Conservation (phyloP, 2,329 filamentous ascomycete genomes). For the Aspergillus pseudotamarii region DNA sequence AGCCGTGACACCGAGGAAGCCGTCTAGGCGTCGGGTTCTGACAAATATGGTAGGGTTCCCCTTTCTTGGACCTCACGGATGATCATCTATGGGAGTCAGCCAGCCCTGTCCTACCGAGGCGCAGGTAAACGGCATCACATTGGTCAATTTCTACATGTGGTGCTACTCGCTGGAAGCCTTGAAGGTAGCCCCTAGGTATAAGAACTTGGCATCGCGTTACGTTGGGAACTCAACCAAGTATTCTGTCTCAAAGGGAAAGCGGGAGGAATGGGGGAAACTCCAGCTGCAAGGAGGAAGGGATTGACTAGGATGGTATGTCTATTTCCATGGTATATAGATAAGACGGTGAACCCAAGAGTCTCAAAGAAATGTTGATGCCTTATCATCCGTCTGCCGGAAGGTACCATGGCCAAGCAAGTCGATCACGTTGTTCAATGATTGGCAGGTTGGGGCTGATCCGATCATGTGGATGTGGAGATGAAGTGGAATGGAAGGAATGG, state of each 20-base stretch:
- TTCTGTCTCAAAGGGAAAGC: neutral
- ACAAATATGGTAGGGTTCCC: neutral
- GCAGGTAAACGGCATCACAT: slow-evolving; percentile 1
- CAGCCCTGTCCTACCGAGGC: slow-evolving; percentile 1
- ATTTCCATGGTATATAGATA: slow-evolving; percentile 1
- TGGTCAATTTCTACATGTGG: neutral
- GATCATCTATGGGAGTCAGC: slow-evolving; percentile 1
- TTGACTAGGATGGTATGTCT: neutral
- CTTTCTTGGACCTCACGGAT: slow-evolving; percentile 1
- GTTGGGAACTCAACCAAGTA: slow-evolving; percentile 1
- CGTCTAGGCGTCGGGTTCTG: neutral
- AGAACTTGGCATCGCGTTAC: neutral
- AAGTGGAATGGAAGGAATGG: slow-evolving; percentile 9
- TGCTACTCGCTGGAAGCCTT: neutral
- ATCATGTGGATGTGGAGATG: slow-evolving; percentile 17
- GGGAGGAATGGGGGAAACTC: neutral
- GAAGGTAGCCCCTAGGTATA: neutral
- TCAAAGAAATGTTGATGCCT: neutral
- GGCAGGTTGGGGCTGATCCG: slow-evolving; percentile 15
- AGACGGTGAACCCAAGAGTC: neutral
- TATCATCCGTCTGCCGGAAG: slow-evolving; percentile 2
- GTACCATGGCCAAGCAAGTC: slow-evolving; percentile 17
- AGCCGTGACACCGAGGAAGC: neutral
- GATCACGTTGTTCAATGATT: slow-evolving; percentile 25
- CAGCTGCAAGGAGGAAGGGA: neutral